Evolutionary conservation across 2,329 filamentous ascomycete species (phyloP), one percentile per base, ranked within the genome.

Genomic region (Ophiocordyceps robertsii): DNA sequence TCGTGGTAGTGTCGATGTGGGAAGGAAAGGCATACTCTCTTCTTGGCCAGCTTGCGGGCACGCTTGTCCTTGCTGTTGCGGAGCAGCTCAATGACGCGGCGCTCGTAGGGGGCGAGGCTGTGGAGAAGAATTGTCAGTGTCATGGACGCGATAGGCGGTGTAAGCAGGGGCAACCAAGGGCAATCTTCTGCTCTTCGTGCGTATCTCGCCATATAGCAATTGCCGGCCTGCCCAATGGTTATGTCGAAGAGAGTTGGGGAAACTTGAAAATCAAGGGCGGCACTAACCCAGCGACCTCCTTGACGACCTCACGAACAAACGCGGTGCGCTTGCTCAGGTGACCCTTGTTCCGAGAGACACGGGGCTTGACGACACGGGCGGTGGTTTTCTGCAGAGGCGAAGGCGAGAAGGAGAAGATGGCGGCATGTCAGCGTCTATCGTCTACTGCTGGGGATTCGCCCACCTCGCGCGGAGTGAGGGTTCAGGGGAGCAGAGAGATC

Each of bases 51-150:
- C 83, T 95, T 95, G 60, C 90, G 81, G 63, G 90, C 90, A 72
- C 90, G 87, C 86, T 96, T 96, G 74, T 98, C 92, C 77, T 94
- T 93, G 76, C 79, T 83, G 84, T 98, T 98, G 63, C 92, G 87
- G 72, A 98, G 84, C 67, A 98, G 76, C 80, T 98, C 92, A 66
- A 98, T 94, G 59, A 98, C 86, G 66, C 92, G 88, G 71, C 92
- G 90, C 82, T 98, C 92, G 69, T 98, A 92, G 62, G 86, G 86
- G 58, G 86, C 86, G 58, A 92, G 84, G 64, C 85, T 82, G n/a
- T 21, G 17, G 29, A 44, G 39, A 14, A 30, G 37, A 31, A 16
- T 31, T 38, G 54, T 66, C 61, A 66, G 58, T 48, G 42, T 45
- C 29, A 24, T 19, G 37, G 19, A 29, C 4, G 19, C 14, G 4